A percentile compares a stretch with the other conserved stretches of the same genome.
These are phyloP conservation scores for Malus orientalis DNA, from an alignment of 306 rosid genomes.

Conservation along the genomic window DNA sequence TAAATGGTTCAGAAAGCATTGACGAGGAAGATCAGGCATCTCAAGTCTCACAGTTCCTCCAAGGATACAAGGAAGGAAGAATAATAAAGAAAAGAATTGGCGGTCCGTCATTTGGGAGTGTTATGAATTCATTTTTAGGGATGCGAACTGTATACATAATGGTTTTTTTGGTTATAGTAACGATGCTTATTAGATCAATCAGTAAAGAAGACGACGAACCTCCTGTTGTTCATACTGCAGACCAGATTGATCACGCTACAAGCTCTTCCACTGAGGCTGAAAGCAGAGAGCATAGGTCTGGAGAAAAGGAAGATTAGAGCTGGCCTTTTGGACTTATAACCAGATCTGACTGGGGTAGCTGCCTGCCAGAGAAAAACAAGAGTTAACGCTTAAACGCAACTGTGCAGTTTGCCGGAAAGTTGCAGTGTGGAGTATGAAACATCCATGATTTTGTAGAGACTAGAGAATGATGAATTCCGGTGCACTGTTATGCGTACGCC, in stretches of 20 bases:
- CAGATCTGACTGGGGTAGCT: background rate
- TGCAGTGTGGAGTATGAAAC: background rate
- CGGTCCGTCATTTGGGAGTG: slow-evolving; percentile 41
- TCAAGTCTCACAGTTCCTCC: slow-evolving; percentile 54
- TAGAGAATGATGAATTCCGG: background rate
- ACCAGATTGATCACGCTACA: slow-evolving; percentile 32
- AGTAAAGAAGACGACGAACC: slow-evolving; percentile 43
- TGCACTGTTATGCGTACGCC: background rate
- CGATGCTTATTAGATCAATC: slow-evolving; percentile 43
- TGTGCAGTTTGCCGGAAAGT: background rate
- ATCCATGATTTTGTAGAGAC: background rate
- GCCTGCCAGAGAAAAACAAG: background rate
- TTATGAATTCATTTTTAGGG: slow-evolving; percentile 44
- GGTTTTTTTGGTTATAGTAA: slow-evolving; percentile 47
- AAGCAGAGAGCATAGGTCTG: slow-evolving; percentile 44
- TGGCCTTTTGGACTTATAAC: slow-evolving; percentile 5
- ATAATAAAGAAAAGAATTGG: slow-evolving; percentile 38
- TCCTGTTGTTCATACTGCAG: slow-evolving; percentile 38
- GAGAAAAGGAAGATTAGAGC: slow-evolving; percentile 73
- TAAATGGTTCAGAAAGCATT: slow-evolving; percentile 64
- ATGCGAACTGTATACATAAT: slow-evolving; percentile 53
- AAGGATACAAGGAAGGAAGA: slow-evolving; percentile 83
- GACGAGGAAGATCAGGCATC: slow-evolving; percentile 67
- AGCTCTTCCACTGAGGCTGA: slow-evolving; percentile 40
- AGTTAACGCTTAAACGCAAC: background rate